A percentile compares a stretch with the other conserved stretches of the same genome.
These are phyloP conservation scores for Phytophthora podocarpi DNA, from an alignment of 352 stramenopile genomes.

Conservation along the genomic window DNA sequence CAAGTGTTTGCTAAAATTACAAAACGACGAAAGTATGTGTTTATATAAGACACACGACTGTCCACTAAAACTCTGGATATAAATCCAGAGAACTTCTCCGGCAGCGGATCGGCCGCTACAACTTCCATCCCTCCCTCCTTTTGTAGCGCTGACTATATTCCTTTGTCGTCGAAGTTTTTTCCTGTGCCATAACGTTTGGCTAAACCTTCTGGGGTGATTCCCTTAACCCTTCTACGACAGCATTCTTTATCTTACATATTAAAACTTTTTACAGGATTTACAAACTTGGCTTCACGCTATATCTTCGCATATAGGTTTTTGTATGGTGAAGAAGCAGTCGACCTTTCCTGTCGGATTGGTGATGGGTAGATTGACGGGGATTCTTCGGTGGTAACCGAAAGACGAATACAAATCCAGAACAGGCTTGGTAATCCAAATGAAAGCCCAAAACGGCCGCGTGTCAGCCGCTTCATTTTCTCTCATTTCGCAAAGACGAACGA, in stretches of 20 bases:
- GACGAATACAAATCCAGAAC: conserved; percentile 8
- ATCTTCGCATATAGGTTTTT: conserved; percentile 12
- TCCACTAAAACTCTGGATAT: no score
- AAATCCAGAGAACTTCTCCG: no score
- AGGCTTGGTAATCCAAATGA: conserved; percentile 16
- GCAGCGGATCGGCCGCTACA: no score
- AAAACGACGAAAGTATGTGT: no score
- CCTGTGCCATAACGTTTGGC: no score
- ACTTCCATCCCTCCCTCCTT: no score
- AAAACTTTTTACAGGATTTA: conserved; percentile 14
- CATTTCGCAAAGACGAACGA: conserved; percentile 8
- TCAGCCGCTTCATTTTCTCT: background rate
- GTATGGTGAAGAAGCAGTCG: conserved; percentile 1
- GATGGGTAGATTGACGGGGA: conserved; percentile 5
- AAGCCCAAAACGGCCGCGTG: conserved; percentile 7
- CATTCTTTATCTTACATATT: conserved; percentile 31
- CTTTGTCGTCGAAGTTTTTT: no score
- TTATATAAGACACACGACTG: no score
- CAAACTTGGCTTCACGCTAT: background rate
- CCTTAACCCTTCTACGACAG: conserved; percentile 22
- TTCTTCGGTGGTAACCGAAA: conserved; percentile 2
- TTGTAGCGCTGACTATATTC: no score
- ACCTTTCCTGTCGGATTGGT: conserved; percentile 1
- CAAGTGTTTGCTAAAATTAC: no score
- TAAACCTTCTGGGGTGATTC: no score